A percentile compares a stretch with the other conserved stretches of the same genome.
Conservation (phyloP, 345 rosid species). For the Leavenworthia alabamica region DNA sequence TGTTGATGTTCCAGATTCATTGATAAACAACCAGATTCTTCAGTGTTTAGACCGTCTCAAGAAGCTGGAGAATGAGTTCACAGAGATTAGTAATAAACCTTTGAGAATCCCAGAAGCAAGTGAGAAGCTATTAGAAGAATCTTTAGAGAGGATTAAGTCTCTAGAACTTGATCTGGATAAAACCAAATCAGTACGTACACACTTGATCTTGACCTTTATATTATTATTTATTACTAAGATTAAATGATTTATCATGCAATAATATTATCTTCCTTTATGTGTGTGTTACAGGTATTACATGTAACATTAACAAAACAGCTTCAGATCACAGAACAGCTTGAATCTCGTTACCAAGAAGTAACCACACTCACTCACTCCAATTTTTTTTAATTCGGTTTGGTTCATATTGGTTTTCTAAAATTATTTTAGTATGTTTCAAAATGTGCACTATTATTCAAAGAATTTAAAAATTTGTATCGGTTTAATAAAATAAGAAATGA, state of each 20-base stretch:
- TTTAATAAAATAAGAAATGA: too few species aligned
- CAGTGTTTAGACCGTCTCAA: slow-evolving; percentile 74
- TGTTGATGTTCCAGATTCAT: slow-evolving; percentile 37
- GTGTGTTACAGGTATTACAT: slow-evolving; percentile 57
- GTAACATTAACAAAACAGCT: slow-evolving; percentile 62
- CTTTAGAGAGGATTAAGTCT: slow-evolving; percentile 77
- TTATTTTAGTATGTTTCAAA: background rate
- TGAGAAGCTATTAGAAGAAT: slow-evolving; percentile 62
- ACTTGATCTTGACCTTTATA: background rate
- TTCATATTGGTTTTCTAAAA: background rate
- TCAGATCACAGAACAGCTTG: slow-evolving; percentile 59
- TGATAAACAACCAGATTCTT: slow-evolving; percentile 31
- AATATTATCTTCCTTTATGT: background rate
- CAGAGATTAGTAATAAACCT: slow-evolving; percentile 57
- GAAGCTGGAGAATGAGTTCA: slow-evolving; percentile 59
- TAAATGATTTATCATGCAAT: background rate
- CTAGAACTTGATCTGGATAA: slow-evolving; percentile 83
- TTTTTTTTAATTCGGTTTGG: background rate
- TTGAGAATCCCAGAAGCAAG: slow-evolving; percentile 64
- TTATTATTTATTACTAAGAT: background rate
- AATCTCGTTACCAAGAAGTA: slow-evolving; percentile 32
- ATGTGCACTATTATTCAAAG: too few species aligned
- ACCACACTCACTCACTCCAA: background rate
- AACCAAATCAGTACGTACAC: slow-evolving; percentile 69
- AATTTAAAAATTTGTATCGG: too few species aligned